Conservation (phyloP, 495 filamentous ascomycete species). For the Aspergillus steynii region DNA sequence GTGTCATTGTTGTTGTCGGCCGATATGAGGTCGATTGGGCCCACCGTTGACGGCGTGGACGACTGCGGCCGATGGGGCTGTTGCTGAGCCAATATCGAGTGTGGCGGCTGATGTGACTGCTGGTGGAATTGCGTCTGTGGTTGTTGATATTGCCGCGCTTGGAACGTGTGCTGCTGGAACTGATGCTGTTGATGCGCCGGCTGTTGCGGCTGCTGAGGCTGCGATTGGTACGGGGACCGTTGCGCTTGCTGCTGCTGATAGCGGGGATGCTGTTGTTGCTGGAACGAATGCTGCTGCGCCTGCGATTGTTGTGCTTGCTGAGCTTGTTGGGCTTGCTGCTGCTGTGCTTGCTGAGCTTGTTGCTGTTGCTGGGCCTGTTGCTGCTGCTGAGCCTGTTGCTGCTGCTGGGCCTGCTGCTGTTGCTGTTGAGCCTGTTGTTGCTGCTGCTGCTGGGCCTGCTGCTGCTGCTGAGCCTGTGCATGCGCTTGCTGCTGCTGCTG, state of each 20-base stretch:
- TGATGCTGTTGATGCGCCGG: constrained; percentile 24
- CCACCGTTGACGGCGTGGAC: constrained; percentile 20
- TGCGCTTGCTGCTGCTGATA: constrained; percentile 23
- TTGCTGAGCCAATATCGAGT: constrained; percentile 15
- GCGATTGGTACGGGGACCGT: constrained; percentile 11
- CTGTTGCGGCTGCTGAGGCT: constrained; percentile 25
- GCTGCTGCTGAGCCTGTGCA: constrained; percentile 9
- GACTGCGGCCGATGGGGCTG: constrained; percentile 9
- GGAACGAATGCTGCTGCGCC: constrained; percentile 27
- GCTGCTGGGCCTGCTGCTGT: constrained; percentile 21
- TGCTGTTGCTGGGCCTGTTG: constrained; percentile 13
- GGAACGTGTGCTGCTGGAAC: constrained; percentile 21
- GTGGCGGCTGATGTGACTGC: constrained; percentile 20
- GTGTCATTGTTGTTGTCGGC: not conserved
- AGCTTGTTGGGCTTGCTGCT: constrained; percentile 6
- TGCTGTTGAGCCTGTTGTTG: constrained; percentile 14
- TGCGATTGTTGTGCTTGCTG: constrained; percentile 22
- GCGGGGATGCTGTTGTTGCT: constrained; percentile 26
- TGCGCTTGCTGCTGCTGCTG: constrained; percentile 20
- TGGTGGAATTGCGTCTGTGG: constrained; percentile 17
- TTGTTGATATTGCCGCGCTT: constrained; percentile 28
- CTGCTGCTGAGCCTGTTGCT: constrained; percentile 12
- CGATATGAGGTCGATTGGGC: not conserved
- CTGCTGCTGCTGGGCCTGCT: constrained; percentile 5
- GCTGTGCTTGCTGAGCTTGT: constrained; percentile 12